Conservation (phyloP, 805 yeast genomes). For the Kregervanrija fluxuum region DNA sequence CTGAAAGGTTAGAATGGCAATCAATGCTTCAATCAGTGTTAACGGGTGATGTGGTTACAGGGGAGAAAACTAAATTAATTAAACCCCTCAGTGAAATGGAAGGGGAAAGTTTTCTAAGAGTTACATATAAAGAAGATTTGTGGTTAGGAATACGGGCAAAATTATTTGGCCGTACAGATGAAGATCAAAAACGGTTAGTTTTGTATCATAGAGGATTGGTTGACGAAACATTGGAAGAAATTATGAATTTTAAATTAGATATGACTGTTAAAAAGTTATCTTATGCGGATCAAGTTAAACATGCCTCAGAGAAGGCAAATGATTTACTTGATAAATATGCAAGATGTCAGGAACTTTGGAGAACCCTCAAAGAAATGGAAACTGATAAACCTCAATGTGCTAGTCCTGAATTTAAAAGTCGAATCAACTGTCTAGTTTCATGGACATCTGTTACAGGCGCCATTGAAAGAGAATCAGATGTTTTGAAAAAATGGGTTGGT, state of each 20-base stretch:
- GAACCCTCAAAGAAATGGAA: conserved; percentile 69
- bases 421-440: conserved; percentile 72
- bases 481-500: conserved; percentile 76
- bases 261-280: conserved; percentile 7
- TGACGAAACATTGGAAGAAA: conserved; percentile 64
- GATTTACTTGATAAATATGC: conserved; percentile 54
- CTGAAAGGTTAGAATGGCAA: conserved; percentile 93
- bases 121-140: conserved; percentile 58
- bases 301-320: conserved; percentile 45
- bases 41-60: conserved; percentile 89
- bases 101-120: conserved; percentile 41
- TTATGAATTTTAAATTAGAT: conserved; percentile 51
- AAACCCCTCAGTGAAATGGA: conserved; percentile 36
- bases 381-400: conserved; percentile 69
- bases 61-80: conserved; percentile 76
- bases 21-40: conserved; percentile 83
- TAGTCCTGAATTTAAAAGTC: conserved; percentile 51
- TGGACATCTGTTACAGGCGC: conserved; percentile 77
- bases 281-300: conserved; percentile 19
- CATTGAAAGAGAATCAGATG: conserved; percentile 51
- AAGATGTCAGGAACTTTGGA: conserved; percentile 70
- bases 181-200: conserved; percentile 66
- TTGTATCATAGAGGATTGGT: conserved; percentile 64
- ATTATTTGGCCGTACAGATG: conserved; percentile 69
- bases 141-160: conserved; percentile 89